Percentiles rank a stretch among this genome's conserved stretches.
phyloP scores from a whole-genome alignment of 106 monocot genomes.

The Platanthera zijinensis region DNA sequence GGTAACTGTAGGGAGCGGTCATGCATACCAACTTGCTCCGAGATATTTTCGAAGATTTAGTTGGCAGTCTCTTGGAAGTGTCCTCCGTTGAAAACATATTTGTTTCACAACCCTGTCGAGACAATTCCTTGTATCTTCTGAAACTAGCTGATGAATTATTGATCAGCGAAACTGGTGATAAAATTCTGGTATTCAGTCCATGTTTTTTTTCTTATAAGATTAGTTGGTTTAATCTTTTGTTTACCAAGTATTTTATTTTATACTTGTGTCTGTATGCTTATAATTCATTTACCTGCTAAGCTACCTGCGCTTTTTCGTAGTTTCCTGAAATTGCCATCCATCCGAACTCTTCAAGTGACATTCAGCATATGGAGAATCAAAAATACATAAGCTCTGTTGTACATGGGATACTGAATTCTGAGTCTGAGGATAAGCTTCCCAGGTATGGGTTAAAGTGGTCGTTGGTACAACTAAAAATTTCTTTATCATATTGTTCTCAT shows the following conservation, averaged over 20 bases:
- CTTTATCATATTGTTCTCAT: neutral
- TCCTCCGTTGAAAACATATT: constrained; percentile 63
- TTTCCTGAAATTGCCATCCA: constrained; percentile 38
- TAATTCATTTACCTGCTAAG: neutral
- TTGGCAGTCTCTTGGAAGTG: constrained; percentile 50
- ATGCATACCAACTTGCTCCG: constrained; percentile 30
- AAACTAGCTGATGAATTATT: constrained; percentile 83
- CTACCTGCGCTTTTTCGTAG: constrained; percentile 30
- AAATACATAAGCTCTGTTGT: constrained; percentile 53
- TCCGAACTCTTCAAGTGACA: constrained; percentile 29
- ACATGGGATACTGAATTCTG: constrained; percentile 51
- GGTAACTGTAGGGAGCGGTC: constrained; percentile 23
- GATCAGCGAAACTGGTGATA: constrained; percentile 42
- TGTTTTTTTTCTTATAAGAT: neutral
- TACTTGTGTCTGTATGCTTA: neutral
- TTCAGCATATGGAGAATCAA: constrained; percentile 23
- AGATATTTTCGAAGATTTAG: constrained; percentile 82
- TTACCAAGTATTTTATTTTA: neutral
- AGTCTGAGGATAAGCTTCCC: constrained; percentile 32
- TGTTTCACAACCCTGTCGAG: constrained; percentile 87
- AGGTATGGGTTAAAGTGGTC: constrained; percentile 30
- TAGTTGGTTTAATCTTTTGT: neutral
- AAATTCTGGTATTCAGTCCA: constrained; percentile 50
- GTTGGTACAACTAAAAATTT: neutral
- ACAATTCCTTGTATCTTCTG: constrained; percentile 81